Base-by-base conservation (phyloP, 1,284 basidiomycete genomes). In the Apiotrichum porosum region DNA sequence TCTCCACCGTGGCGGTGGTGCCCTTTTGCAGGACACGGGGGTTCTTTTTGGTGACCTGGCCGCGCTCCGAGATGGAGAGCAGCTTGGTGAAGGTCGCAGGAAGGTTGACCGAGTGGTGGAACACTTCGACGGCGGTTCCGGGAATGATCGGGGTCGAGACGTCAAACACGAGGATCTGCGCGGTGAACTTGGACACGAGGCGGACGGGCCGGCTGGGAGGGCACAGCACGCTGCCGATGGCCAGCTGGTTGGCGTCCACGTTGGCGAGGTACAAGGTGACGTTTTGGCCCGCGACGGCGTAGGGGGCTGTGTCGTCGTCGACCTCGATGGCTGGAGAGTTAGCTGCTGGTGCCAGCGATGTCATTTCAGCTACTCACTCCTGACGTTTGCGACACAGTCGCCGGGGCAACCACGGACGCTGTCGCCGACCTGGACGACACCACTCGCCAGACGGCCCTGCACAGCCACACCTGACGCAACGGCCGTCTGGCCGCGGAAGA, bases 131-230 rank as follows among this genome's bases (percentile, higher is more conserved):
- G 32, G 89, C 83, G 46, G 89, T 81, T 30, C 94, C 95, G 0
- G 83, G 79, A 15, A 86, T 89, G 57, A 99, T 86, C 0, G 95
- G 95, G 34, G 89, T 80, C 51, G 86, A 81, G 6, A 93, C 82
- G 67, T 97, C 93, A 67, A 99, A 98, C 2, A 97, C 82, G 44
- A 99, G 86, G 56, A 99, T 83, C 55, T 91, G 83, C 1, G 91
- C 91, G 1, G 79, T 81, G 69, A 97, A 94, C 6, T 77, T 75
- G 2, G 81, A 82, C 1, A 83, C 85, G 15, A 97, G 77, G 2
- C 86, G 86, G 9, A 94, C 83, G 4, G 72, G 74, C 44, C 84
- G 78, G 3, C 75, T 76, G 0, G 81, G 81, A 2, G 87, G 82
- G 65, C 94, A 97, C 1, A 99, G 78, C 4, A 98, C 87, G 31